Conservation (phyloP, 257 asterid species). For the Nicotiana tabacum region DNA sequence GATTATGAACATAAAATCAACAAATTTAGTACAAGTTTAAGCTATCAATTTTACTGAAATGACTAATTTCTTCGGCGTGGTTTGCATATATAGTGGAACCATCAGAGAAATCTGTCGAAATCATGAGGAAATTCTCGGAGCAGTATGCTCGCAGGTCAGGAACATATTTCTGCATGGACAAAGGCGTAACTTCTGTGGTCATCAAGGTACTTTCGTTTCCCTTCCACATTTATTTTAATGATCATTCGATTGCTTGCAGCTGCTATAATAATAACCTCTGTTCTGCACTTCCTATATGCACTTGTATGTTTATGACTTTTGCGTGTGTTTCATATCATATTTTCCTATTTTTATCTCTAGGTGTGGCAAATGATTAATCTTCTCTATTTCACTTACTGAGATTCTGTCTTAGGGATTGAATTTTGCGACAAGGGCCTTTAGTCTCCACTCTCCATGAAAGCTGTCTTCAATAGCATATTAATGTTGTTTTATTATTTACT, state of each 20-base stretch:
- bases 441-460: background rate
- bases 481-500: background rate
- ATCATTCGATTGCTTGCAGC: background rate
- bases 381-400: background rate
- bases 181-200: conserved; percentile 86
- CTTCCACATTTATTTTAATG: background rate
- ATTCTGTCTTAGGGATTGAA: background rate
- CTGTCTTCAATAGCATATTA: background rate
- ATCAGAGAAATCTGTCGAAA: conserved; percentile 82
- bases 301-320: background rate
- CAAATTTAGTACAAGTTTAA: background rate
- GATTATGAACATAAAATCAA: background rate
- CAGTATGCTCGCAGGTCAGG: conserved; percentile 91
- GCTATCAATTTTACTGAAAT: background rate
- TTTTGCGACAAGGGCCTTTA: background rate
- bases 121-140: conserved; percentile 98
- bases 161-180: conserved; percentile 87
- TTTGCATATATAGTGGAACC: conserved; percentile 56
- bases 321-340: background rate
- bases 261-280: background rate
- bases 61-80: background rate
- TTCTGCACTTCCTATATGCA: background rate
- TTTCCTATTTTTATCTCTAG: background rate
- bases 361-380: background rate
- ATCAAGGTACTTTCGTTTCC: conserved; percentile 50